phyloP scores from a whole-genome alignment of 108 stramenopile species.

The Craspedostauros australis region DNA sequence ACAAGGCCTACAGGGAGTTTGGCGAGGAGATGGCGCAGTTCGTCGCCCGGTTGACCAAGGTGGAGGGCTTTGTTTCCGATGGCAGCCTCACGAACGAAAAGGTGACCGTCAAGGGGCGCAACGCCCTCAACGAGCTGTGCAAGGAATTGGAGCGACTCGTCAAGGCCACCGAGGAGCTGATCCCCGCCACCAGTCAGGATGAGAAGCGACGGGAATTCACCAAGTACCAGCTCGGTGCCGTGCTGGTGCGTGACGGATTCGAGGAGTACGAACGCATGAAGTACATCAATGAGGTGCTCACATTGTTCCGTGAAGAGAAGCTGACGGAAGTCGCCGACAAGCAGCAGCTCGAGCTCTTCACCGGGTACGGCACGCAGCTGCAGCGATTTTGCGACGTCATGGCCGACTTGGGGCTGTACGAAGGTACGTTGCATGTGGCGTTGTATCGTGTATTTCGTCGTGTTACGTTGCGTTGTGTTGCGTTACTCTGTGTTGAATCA shows the following conservation, averaged over 20 bases:
- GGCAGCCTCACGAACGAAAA: constrained; percentile 19
- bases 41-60: neutral
- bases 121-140: constrained; percentile 28
- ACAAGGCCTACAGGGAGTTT: constrained; percentile 10
- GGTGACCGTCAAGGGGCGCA: constrained; percentile 18
- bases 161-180: constrained; percentile 7
- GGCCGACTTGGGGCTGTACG: constrained; percentile 19
- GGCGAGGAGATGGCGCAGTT: neutral
- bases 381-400: constrained; percentile 25
- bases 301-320: too few species aligned
- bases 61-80: constrained; percentile 4
- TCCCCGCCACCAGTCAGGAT: constrained; percentile 4
- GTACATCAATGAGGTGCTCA: constrained; percentile 10
- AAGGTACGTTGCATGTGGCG: too few species aligned
- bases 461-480: too few species aligned
- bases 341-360: constrained; percentile 11
- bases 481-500: too few species aligned
- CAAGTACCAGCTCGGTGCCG: constrained; percentile 26
- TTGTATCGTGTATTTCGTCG: too few species aligned
- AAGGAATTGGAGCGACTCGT: neutral
- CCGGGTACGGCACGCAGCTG: constrained; percentile 4
- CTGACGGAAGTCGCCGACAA: constrained; percentile 5
- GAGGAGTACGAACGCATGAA: constrained; percentile 15
- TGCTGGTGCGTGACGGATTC: constrained; percentile 16
- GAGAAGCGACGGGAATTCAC: constrained; percentile 14